A percentile compares a stretch with the other conserved stretches of the same genome.
phyloP scores from a whole-genome alignment of 1,139 yeast genomes.

The Keqinozyma sinolaborantium region DNA sequence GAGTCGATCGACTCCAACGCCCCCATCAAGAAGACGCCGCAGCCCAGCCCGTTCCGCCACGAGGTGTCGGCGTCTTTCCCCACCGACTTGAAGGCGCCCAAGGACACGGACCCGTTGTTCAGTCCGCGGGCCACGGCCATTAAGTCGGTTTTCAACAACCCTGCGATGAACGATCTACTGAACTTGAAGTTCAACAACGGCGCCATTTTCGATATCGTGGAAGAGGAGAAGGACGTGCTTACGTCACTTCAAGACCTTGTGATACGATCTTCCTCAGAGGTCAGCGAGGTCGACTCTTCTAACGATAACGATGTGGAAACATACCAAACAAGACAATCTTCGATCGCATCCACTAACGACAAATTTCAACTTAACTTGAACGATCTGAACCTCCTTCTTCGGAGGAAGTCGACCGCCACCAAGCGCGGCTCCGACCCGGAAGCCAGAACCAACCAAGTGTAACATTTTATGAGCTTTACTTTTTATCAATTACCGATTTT shows the following conservation, averaged over 20 bases:
- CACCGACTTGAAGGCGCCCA: not conserved
- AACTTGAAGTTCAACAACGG: slow-evolving; percentile 21
- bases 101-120: slow-evolving; percentile 9
- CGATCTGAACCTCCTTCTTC: slow-evolving; percentile 38
- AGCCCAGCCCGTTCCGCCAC: not conserved
- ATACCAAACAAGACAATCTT: slow-evolving; percentile 41
- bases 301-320: slow-evolving; percentile 14
- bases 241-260: slow-evolving; percentile 12
- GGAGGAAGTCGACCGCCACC: slow-evolving; percentile 27
- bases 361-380: slow-evolving; percentile 43
- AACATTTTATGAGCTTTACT: not conserved
- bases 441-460: too few species aligned
- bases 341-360: slow-evolving; percentile 39
- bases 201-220: slow-evolving; percentile 28
- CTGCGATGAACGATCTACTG: slow-evolving; percentile 30
- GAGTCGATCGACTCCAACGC: not conserved
- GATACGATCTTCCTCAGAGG: slow-evolving; percentile 8
- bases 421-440: slow-evolving; percentile 5
- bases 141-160: slow-evolving; percentile 43
- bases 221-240: slow-evolving; percentile 15
- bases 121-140: slow-evolving; percentile 46
- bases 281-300: slow-evolving; percentile 14
- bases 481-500: too few species aligned
- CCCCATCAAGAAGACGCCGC: not conserved
- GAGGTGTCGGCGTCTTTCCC: not conserved